A percentile compares a stretch with the other conserved stretches of the same genome.
Conservation (phyloP, 805 yeast species). For the Yamadazyma philogaea region DNA sequence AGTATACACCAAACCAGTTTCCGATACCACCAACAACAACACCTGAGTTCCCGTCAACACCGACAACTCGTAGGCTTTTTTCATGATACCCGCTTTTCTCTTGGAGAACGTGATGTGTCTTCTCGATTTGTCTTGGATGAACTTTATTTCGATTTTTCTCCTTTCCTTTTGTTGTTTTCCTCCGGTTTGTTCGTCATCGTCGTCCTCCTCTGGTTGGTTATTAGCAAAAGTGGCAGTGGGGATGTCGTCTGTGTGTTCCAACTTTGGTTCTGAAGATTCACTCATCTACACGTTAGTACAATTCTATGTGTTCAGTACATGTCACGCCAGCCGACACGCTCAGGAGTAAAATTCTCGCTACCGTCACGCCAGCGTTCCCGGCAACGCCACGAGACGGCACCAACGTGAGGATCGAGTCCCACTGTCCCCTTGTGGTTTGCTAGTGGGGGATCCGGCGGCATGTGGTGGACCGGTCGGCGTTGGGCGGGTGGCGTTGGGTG, state of each 20-base stretch:
- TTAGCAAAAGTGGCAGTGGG: constrained; percentile 23
- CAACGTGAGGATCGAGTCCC: too few species aligned
- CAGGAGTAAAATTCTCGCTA: too few species aligned
- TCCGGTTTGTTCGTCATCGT: constrained; percentile 49
- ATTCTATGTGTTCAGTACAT: too few species aligned
- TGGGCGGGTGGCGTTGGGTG: too few species aligned
- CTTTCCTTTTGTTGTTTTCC: constrained; percentile 53
- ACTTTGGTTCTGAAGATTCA: constrained; percentile 35
- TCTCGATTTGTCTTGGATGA: constrained; percentile 95
- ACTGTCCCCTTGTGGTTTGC: too few species aligned
- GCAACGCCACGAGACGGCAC: too few species aligned
- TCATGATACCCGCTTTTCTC: constrained; percentile 98
- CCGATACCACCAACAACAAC: constrained; percentile 87
- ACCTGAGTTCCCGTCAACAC: constrained; percentile 98
- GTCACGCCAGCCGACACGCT: too few species aligned
- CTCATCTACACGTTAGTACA: constrained; percentile 27
- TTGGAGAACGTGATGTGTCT: constrained; percentile 97
- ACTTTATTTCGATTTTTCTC: constrained; percentile 93
- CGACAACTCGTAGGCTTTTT: constrained; percentile 96
- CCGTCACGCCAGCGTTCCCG: too few species aligned
- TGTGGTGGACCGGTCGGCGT: too few species aligned
- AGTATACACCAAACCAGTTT: constrained; percentile 97
- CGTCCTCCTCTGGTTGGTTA: constrained; percentile 40
- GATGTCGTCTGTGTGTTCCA: constrained; percentile 24
- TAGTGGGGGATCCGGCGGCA: too few species aligned